Conservation (phyloP, 371 early-diverging fungal species). For the Umbelopsis sp. region DNA sequence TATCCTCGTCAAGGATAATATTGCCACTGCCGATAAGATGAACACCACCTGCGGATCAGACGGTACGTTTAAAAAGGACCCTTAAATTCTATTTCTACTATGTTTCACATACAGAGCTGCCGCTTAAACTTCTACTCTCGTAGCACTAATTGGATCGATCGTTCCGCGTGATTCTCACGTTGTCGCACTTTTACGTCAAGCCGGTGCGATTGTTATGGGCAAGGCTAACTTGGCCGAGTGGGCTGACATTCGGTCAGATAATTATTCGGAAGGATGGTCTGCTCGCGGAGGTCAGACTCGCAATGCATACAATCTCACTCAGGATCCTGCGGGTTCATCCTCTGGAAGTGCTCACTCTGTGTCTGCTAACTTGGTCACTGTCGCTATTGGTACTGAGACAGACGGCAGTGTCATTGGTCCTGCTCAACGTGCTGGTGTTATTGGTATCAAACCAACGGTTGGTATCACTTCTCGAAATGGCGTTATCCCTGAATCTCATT, state of each 20-base stretch:
- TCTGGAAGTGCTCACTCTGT: conserved; percentile 33
- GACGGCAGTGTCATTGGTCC: conserved; percentile 37
- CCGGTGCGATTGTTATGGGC: conserved; percentile 20
- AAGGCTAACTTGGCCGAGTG: conserved; percentile 36
- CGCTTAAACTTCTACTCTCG: background rate
- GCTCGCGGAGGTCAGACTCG: conserved; percentile 27
- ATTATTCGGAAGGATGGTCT: conserved; percentile 25
- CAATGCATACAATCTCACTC: conserved; percentile 24
- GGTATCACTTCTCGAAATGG: conserved; percentile 33
- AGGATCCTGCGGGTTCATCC: conserved; percentile 30
- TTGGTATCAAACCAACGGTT: conserved; percentile 37
- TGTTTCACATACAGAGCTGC: background rate
- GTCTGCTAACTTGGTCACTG: conserved; percentile 31
- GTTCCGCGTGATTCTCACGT: conserved; percentile 18
- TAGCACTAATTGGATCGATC: conserved; percentile 22
- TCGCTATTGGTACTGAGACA: conserved; percentile 38
- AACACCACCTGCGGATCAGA: conserved; percentile 22
- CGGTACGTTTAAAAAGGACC: background rate
- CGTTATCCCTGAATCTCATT: conserved; percentile 35
- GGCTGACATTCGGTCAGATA: conserved; percentile 24
- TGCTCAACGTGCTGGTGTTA: conserved; percentile 22
- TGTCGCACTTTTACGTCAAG: background rate
- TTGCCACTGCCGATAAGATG: conserved; percentile 21
- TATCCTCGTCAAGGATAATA: conserved; percentile 16
- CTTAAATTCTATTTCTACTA: no score